Evolutionary conservation across 805 yeast species (phyloP), one percentile per base, ranked within the genome.

Genomic region (Blastobotrys peoriensis): DNA sequence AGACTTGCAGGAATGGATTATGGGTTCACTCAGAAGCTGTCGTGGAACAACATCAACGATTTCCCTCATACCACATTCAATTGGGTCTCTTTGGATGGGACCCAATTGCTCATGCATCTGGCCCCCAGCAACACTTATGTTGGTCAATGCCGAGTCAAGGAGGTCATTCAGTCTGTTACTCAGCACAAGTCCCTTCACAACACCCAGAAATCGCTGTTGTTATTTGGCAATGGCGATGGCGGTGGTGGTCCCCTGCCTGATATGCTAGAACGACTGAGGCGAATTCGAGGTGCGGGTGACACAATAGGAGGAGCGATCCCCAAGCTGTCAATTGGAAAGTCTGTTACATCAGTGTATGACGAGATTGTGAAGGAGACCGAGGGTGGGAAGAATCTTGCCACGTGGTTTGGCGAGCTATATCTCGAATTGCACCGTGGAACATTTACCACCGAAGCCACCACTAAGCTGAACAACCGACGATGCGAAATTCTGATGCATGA

Each of bases 371-470:
- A 71, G 35, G 71, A 70, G 41, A 78, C 95, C 1, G 63, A 79
- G 39, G 62, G 76, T 39, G 96, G 95, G 30, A 58, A 65, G 25
- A 69, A 66, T 6, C 71, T 89, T 36, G 94, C 93, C 4, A 71
- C 86, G 10, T 89, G 97, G 96, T 72, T 75, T 33, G 97, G 97
- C 40, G 98, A 89, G 62, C 74, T 89, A 44, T 89, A 89, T 63
- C 74, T 89, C 56, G 98, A 89, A 65, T 86, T 83, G 66, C 98
- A 89, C 64, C 80, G 98, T 60, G 98, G 98, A 43, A 89, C 97
- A 1, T 89, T 89, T 62, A 91, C 97, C 2, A 78, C 95, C 1
- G 97, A 89, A 62, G 93, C 95, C 0, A 76, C 77, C 48, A 82
- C 85, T 28, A 89, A 89, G 65, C 76, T 76, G 54, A 71, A 76